phyloP scores from a whole-genome alignment of 208 protist species.

The Phytomonas serpens region DNA sequence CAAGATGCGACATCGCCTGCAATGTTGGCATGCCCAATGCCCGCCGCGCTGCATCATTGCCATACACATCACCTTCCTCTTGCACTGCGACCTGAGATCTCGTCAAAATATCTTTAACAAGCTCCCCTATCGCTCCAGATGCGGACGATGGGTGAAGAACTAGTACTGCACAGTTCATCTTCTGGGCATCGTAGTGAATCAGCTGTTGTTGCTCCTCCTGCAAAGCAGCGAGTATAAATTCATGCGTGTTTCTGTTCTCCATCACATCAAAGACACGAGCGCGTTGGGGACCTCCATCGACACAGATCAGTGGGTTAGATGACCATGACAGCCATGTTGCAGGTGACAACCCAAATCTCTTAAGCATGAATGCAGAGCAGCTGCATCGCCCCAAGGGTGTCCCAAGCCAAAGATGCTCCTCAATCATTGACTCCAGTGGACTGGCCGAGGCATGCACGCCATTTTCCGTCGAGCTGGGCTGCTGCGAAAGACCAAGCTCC shows the following conservation, averaged over 20 bases:
- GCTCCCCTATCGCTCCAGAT: conserved; percentile 19
- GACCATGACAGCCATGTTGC: conserved; percentile 23
- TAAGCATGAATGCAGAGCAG: conserved; percentile 20
- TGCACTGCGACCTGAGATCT: conserved; percentile 19
- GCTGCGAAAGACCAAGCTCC: conserved; percentile 32
- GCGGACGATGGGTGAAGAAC: conserved; percentile 44
- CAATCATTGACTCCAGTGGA: conserved; percentile 10
- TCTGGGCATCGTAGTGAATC: conserved; percentile 9
- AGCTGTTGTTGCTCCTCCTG: conserved; percentile 20
- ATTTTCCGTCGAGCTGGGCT: conserved; percentile 58
- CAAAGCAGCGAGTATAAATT: conserved; percentile 25
- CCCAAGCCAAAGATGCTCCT: conserved; percentile 27
- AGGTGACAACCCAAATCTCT: conserved; percentile 27
- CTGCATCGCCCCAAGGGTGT: conserved; percentile 2
- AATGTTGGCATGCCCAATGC: conserved; percentile 23
- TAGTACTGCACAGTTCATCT: conserved; percentile 30
- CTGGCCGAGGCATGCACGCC: conserved; percentile 17
- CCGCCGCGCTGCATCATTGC: conserved; percentile 15
- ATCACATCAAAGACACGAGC: conserved; percentile 8
- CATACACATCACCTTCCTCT: conserved; percentile 27
- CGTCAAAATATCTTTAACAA: conserved; percentile 24
- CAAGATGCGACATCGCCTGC: conserved; percentile 14
- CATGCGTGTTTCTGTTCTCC: conserved; percentile 17
- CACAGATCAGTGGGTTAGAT: conserved; percentile 5
- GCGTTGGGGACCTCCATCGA: conserved; percentile 25